Evolutionary conservation across 2,329 filamentous ascomycete species (phyloP), one percentile per base, ranked within the genome.

Genomic region (Pseudopyrenochaeta lycopersici): DNA sequence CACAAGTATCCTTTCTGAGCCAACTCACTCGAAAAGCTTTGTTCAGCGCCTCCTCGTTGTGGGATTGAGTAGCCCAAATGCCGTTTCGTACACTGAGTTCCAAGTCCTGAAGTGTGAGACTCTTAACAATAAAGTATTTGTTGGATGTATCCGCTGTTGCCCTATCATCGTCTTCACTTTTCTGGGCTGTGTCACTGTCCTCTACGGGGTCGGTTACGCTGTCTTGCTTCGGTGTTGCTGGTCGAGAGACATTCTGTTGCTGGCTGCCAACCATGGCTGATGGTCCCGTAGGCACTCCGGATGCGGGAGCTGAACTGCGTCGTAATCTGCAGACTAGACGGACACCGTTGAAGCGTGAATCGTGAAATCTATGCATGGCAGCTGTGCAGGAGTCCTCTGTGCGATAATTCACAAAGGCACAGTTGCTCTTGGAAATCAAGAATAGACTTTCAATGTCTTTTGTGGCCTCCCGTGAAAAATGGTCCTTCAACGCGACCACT

Each of bases 401-500:
- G 58, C 88, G 90, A 74, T 96, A 98, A 70, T 98, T 98, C 61
- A 96, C 92, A 78, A 98, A 98, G 0, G 93, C 94, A 70, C 94
- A 98, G 71, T 97, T 97, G 73, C 93, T 97, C 75, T 97, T 97
- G 0, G 93, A 94, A 35, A 98, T 98, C 31, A 98, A 80, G 63
- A 98, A 97, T 0, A 98, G 80, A 41, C 92, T 97, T 72, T 97
- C 90, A 18, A 98, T 86, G 1, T 92, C 85, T 36, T 82, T 85
- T 0, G 83, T 84, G 0, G 91, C 88, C 61, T 93, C 89, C 58
- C 86, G 87, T 56, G 91, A 96, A 52, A 97, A 95, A 72, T 97
- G 91, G 54, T 95, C 87, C 46, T 97, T 96, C n/a, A 98, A 80
- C 53, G 85, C 90, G 76, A 92, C 88, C 11, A 98, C 82, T 35